Percentiles rank a stretch among this genome's conserved stretches.
These are phyloP conservation scores for Magnolia officinalis DNA, from an alignment of 164 flowering plant genomes.

Conservation along the genomic window DNA sequence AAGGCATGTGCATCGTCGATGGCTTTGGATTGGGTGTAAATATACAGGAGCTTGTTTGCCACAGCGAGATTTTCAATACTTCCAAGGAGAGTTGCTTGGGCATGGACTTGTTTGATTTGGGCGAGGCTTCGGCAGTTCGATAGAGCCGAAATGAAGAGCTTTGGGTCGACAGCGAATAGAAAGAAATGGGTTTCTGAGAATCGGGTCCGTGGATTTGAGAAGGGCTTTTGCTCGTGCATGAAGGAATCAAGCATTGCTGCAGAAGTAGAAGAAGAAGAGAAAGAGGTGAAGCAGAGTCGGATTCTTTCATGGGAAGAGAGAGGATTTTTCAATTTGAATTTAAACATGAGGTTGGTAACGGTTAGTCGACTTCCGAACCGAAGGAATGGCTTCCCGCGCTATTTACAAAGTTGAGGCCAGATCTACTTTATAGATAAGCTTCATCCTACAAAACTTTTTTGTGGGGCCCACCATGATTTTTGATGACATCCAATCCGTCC, in stretches of 20 bases:
- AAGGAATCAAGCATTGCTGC: constrained; percentile 12
- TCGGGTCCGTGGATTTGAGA: constrained; percentile 7
- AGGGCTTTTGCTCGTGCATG: constrained; percentile 10
- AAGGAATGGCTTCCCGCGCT: background rate
- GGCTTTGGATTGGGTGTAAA: constrained; percentile 28
- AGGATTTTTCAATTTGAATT: background rate
- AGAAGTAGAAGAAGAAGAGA: constrained; percentile 15
- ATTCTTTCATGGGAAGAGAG: constrained; percentile 10
- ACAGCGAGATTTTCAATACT: constrained; percentile 21
- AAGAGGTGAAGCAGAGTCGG: constrained; percentile 11
- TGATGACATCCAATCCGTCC: too few relatives aligned
- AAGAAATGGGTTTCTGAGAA: constrained; percentile 11
- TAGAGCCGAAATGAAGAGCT: constrained; percentile 28
- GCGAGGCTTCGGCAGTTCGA: constrained; percentile 24
- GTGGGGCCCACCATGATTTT: too few relatives aligned
- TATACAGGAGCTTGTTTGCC: constrained; percentile 46
- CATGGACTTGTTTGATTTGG: constrained; percentile 45
- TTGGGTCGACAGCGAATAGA: constrained; percentile 13
- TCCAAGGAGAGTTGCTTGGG: constrained; percentile 27
- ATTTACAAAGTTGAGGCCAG: background rate
- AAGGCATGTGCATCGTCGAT: constrained; percentile 29
- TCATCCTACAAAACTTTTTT: too few relatives aligned
- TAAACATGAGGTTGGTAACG: constrained; percentile 15
- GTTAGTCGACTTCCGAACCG: background rate
- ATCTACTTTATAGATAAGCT: too few relatives aligned